Conservation (phyloP, 768 basidiomycete genomes). For the Tricholoma flavovirens region DNA sequence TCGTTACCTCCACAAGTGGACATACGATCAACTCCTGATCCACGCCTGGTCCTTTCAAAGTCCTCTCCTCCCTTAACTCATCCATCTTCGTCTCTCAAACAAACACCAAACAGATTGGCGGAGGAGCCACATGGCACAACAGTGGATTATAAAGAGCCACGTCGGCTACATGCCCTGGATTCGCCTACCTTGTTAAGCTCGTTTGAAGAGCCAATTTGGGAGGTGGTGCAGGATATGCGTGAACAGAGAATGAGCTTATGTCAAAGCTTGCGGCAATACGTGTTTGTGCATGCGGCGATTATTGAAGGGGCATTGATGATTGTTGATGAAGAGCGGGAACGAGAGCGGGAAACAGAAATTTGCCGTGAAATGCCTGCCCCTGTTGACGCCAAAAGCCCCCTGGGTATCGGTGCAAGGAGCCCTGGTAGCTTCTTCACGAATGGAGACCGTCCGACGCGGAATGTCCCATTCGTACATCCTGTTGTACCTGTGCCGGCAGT, state of each 20-base stretch:
- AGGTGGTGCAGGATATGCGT: conserved; percentile 88
- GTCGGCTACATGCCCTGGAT: conserved; percentile 44
- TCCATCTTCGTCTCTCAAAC: background rate
- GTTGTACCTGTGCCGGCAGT: background rate
- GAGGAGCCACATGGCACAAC: conserved; percentile 17
- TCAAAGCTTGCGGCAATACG: conserved; percentile 91
- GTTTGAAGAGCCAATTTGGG: conserved; percentile 72
- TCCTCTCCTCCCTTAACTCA: background rate
- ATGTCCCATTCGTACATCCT: conserved; percentile 1
- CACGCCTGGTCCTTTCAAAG: background rate
- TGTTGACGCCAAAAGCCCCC: background rate
- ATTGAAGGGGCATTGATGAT: conserved; percentile 77
- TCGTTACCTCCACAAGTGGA: background rate
- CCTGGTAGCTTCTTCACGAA: background rate
- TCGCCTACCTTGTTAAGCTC: conserved; percentile 58
- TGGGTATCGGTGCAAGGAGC: background rate
- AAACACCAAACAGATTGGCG: background rate
- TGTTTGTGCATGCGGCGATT: conserved; percentile 85
- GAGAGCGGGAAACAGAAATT: conserved; percentile 13
- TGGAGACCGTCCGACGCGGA: background rate
- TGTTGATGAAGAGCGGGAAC: conserved; percentile 62
- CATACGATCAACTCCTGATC: background rate
- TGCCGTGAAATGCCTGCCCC: background rate
- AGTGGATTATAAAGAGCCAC: conserved; percentile 59
- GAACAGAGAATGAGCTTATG: conserved; percentile 96